A percentile compares a stretch with the other conserved stretches of the same genome.
phyloP scores from a whole-genome alignment of 1,139 yeast genomes.

The Meyerozyma carpophila region DNA sequence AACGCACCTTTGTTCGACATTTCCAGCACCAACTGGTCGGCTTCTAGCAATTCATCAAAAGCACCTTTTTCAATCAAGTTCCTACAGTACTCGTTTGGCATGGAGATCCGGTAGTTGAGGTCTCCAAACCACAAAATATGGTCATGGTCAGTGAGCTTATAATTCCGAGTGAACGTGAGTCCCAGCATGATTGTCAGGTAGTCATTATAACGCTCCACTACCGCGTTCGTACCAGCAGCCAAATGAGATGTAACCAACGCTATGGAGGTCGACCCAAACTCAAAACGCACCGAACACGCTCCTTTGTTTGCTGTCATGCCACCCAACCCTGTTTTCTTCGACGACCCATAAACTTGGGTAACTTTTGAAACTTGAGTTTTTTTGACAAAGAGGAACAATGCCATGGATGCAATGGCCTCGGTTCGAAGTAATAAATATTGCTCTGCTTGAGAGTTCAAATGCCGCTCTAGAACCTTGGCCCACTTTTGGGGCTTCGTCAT shows the following conservation, averaged over 20 bases:
- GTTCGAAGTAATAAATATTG: conserved; percentile 36
- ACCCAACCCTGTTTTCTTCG: conserved; percentile 84
- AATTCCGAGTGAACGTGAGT: conserved; percentile 68
- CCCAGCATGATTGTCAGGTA: conserved; percentile 78
- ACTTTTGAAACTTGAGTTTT: conserved; percentile 58
- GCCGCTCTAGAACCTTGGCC: conserved; percentile 53
- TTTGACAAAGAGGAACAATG: conserved; percentile 43
- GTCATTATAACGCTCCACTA: conserved; percentile 84
- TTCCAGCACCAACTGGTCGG: conserved; percentile 80
- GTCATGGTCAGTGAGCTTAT: conserved; percentile 73
- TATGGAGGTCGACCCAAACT: conserved; percentile 70
- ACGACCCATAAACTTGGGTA: conserved; percentile 71
- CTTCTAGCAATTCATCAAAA: conserved; percentile 52
- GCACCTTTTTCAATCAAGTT: conserved; percentile 41
- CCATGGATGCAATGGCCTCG: conserved; percentile 42
- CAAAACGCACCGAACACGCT: conserved; percentile 80
- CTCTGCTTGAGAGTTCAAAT: conserved; percentile 42
- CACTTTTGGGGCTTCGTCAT: conserved; percentile 57
- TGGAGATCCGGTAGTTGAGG: conserved; percentile 77
- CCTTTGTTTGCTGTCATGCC: conserved; percentile 93
- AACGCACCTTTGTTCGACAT: conserved; percentile 65
- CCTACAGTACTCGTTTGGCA: conserved; percentile 75
- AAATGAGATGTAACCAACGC: conserved; percentile 88
- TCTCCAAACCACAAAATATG: conserved; percentile 93
- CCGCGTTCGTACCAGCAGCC: conserved; percentile 87